Base-by-base conservation (phyloP, 192 early-diverging fungal genomes). In the Backusella westeae region DNA sequence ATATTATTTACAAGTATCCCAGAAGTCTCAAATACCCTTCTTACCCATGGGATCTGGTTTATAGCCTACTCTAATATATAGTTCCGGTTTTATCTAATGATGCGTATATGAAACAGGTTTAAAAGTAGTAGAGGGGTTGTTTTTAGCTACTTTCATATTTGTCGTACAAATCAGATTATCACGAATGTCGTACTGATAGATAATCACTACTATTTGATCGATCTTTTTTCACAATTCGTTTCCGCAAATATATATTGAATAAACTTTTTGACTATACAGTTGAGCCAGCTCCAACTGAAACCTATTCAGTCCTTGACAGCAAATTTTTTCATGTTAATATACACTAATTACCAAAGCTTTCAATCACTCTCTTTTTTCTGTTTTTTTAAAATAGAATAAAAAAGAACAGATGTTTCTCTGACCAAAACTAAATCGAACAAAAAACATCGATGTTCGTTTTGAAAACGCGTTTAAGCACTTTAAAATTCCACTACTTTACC, bases 151-250 rank as follows among this genome's bases (percentile, higher is more conserved):
- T 63, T 14, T 63, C 8, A 26, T 6, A 9, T 63, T 26, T 29
- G 21, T 63, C 9, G 21, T 63, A 63, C 56, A 63, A 26, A 26
- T 23, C 21, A 26, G 56, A 63, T 63, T 26, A 59, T 14, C 56
- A 63, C 1, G 1, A 23, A 14, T 63, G 56, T 26, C 29, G 9
- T 9, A 63, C 56, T 63, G 56, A 63, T 63, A 63, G 56, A 63
- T 63, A 63, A 63, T 63, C 56, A 63, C 23, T 63, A 63, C 56
- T 23, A 63, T 63, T 63, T 63, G 56, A 63, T 63, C 56, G 26
- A 63, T 63, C 10, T 63, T 63, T 53, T 63, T 29, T 63, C 56
- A 63, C n/a, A 8, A 14, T 29, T 63, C 26, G 7, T 63, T 14
- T 29, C 23, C 56, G 23, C 26, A 4, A 12, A 29, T 63, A 63